Conservation (phyloP, 768 basidiomycete species). For the Lactarius tabidus region DNA sequence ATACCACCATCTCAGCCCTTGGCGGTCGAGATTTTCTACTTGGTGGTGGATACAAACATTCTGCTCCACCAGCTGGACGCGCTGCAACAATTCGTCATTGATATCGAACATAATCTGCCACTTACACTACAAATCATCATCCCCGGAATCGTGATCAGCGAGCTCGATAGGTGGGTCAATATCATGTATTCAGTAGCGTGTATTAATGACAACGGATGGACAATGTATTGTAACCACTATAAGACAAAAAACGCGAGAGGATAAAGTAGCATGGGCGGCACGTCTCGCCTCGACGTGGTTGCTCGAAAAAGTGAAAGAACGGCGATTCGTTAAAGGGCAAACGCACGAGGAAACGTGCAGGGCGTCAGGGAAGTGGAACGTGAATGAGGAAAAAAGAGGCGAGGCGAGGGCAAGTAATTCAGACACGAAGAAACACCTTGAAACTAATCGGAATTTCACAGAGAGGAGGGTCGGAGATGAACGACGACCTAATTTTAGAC, state of each 20-base stretch:
- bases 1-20: conserved; percentile 6
- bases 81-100: conserved; percentile 59
- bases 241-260: conserved; percentile 16
- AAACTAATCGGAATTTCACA: conserved; percentile 5
- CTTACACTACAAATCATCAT: conserved; percentile 57
- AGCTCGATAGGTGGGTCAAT: conserved; percentile 65
- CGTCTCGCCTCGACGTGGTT: conserved; percentile 59
- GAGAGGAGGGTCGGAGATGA: conserved; percentile 39
- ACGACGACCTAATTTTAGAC: conserved; percentile 72
- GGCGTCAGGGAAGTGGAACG: conserved; percentile 57
- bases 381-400: conserved; percentile 35
- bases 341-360: conserved; percentile 61
- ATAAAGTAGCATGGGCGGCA: conserved; percentile 26
- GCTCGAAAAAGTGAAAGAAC: conserved; percentile 54
- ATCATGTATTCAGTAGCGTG: not conserved
- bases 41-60: conserved; percentile 80
- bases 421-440: not conserved
- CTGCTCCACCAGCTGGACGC: conserved; percentile 63
- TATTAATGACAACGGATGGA: not conserved
- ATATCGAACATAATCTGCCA: conserved; percentile 47
- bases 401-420: conserved; percentile 36
- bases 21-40: conserved; percentile 34
- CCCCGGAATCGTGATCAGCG: conserved; percentile 70
- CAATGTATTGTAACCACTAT: not conserved
- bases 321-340: conserved; percentile 54